A percentile compares a stretch with the other conserved stretches of the same genome.
Evolutionary conservation across 345 rosid species (phyloP).

Genomic region (Dipteronia dyeriana): DNA sequence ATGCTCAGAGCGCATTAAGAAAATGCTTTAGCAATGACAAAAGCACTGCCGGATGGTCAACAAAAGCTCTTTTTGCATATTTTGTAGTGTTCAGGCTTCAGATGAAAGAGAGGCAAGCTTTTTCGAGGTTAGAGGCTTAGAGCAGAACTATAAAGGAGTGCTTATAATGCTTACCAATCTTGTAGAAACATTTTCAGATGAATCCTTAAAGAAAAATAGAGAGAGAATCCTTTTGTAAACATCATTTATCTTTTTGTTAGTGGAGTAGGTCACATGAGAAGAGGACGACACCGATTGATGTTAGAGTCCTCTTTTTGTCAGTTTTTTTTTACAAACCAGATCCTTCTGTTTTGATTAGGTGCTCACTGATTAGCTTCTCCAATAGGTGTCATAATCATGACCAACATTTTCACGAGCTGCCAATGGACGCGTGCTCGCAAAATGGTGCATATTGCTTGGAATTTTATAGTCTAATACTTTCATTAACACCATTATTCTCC

Average conservation of each 20-base stretch:
- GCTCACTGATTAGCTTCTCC: background rate
- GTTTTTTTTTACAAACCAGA: background rate
- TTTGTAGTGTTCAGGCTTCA: background rate
- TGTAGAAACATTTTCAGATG: too few species aligned
- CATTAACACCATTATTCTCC: background rate
- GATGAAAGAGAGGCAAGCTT: background rate
- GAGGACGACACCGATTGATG: background rate
- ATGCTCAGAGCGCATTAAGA: background rate
- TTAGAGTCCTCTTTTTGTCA: background rate
- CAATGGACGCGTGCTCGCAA: background rate
- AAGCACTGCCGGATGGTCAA: background rate
- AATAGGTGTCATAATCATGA: background rate
- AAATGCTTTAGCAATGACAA: background rate
- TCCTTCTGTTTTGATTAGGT: slow-evolving; percentile 10
- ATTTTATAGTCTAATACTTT: background rate
- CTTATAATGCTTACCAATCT: background rate
- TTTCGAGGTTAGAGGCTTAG: too few species aligned
- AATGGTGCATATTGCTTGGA: background rate
- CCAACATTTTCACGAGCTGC: background rate
- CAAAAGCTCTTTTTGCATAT: background rate
- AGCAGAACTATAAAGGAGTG: background rate
- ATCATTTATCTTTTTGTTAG: background rate
- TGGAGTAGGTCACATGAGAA: background rate
- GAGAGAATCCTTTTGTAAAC: background rate
- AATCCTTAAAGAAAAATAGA: background rate